Conservation (phyloP, 257 asterid genomes). For the Echium plantagineum region DNA sequence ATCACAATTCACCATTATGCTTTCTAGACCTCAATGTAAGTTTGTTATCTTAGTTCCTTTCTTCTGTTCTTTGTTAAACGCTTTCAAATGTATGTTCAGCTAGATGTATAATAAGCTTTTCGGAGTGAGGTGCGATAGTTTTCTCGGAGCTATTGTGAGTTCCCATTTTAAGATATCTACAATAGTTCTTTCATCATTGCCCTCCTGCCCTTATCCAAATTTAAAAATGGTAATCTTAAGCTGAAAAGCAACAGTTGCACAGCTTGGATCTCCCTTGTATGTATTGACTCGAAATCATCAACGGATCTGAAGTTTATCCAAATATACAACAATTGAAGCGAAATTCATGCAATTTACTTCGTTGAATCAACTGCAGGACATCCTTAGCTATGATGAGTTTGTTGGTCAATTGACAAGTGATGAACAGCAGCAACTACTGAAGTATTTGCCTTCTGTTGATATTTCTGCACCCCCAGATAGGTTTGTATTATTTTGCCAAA, state of each 20-base stretch:
- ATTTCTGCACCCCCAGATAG: constrained; percentile 37
- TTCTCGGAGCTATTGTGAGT: not conserved
- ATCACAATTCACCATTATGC: constrained; percentile 66
- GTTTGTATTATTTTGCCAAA: constrained; percentile 18
- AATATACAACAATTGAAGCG: not conserved
- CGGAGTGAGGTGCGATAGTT: too few relatives aligned
- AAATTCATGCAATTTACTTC: not conserved
- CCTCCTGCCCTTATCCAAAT: not conserved
- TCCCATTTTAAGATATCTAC: not conserved
- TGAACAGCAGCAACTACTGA: constrained; percentile 49
- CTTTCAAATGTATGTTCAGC: not conserved
- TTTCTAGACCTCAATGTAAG: constrained; percentile 69
- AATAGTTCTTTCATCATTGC: not conserved
- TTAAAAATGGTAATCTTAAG: too few relatives aligned
- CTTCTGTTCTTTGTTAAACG: not conserved
- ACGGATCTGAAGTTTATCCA: not conserved
- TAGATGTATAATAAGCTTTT: not conserved
- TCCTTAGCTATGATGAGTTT: constrained; percentile 44
- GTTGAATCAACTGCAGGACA: constrained; percentile 32
- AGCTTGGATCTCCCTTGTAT: too few relatives aligned
- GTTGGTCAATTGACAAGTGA: constrained; percentile 36
- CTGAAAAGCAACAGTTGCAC: too few relatives aligned
- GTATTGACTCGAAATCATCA: not conserved
- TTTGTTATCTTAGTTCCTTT: constrained; percentile 6
- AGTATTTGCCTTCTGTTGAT: constrained; percentile 54